phyloP scores from a whole-genome alignment of 1,284 basidiomycete species.

The Gomphus sp. region DNA sequence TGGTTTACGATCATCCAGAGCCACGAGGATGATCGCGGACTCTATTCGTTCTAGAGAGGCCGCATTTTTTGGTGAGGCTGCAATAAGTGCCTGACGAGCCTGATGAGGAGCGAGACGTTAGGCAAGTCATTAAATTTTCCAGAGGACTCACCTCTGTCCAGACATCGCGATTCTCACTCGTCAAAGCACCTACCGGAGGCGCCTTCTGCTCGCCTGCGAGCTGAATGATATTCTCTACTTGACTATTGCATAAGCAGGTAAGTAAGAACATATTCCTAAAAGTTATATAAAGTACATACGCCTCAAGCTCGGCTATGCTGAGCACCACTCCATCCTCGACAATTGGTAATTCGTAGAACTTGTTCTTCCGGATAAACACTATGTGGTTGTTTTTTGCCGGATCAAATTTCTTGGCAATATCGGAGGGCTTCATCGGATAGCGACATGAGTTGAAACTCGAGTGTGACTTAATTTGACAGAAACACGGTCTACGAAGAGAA shows the following conservation, averaged over 20 bases:
- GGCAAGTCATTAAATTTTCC: background rate
- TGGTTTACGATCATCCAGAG: constrained; percentile 76
- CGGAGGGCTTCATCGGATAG: constrained; percentile 77
- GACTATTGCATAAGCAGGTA: constrained; percentile 29
- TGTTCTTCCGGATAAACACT: constrained; percentile 86
- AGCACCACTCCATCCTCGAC: constrained; percentile 58
- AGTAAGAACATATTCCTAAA: background rate
- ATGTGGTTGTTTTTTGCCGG: constrained; percentile 75
- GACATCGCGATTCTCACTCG: constrained; percentile 81
- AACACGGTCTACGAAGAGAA: constrained; percentile 13
- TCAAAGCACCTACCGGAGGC: constrained; percentile 73
- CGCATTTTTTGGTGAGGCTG: constrained; percentile 59
- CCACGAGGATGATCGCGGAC: constrained; percentile 82
- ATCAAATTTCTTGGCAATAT: constrained; percentile 81
- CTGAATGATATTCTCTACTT: constrained; percentile 72
- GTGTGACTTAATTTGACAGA: constrained; percentile 1
- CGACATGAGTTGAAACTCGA: constrained; percentile 82
- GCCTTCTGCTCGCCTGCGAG: constrained; percentile 50
- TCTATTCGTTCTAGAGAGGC: constrained; percentile 74
- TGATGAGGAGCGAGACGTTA: constrained; percentile 15
- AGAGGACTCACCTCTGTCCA: constrained; percentile 70
- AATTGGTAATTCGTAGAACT: constrained; percentile 78
- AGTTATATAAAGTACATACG: constrained; percentile 24
- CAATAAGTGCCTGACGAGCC: constrained; percentile 61
- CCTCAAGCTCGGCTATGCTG: constrained; percentile 72